Evolutionary conservation across 768 basidiomycete genomes (phyloP).

Genomic region (Pleurotus ostreatus): DNA sequence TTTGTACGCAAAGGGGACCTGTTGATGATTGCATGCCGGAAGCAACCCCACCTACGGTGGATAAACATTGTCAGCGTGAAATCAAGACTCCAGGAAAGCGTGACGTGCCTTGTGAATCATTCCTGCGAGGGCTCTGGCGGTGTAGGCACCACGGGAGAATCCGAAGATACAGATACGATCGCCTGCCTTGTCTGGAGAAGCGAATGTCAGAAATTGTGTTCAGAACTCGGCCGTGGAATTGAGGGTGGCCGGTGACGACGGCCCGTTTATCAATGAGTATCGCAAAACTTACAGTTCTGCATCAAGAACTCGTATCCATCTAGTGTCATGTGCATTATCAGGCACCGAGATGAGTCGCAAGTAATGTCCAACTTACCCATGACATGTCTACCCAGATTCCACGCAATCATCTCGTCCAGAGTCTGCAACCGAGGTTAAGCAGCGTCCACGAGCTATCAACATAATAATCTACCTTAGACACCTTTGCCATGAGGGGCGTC

Average conservation of each 20-base stretch:
- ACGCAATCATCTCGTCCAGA: conserved; percentile 41
- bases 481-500: conserved; percentile 36
- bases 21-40: conserved; percentile 39
- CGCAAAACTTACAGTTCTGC: conserved; percentile 42
- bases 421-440: conserved; percentile 16
- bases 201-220: not conserved
- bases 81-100: too few relatives aligned
- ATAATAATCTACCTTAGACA: conserved; percentile 31
- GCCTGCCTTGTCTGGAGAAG: conserved; percentile 31
- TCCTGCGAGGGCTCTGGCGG: conserved; percentile 48
- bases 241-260: not conserved
- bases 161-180: conserved; percentile 64
- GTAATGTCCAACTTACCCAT: conserved; percentile 29
- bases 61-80: too few relatives aligned
- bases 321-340: conserved; percentile 11
- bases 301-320: conserved; percentile 58
- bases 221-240: too few relatives aligned
- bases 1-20: conserved; percentile 56
- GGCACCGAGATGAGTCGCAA: not conserved
- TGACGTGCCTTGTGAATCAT: conserved; percentile 47
- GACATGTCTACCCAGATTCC: conserved; percentile 49
- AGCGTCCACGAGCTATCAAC: not conserved
- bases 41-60: conserved; percentile 25
- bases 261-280: not conserved
- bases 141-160: conserved; percentile 62